Conservation (phyloP, 2,329 filamentous ascomycete genomes). For the Colletotrichum salicis region DNA sequence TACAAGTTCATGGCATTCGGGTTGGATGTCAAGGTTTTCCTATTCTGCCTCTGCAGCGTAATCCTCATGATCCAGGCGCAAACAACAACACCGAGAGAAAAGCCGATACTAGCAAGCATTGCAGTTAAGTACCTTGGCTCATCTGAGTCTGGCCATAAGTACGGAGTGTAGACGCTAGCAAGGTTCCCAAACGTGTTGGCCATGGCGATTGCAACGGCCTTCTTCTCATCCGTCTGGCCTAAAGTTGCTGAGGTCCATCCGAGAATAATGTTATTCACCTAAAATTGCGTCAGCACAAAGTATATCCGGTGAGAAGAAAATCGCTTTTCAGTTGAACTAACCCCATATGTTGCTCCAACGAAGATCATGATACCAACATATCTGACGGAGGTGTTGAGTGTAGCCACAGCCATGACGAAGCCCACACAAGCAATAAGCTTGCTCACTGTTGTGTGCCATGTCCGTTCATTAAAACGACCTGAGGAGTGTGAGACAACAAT, state of each 20-base stretch:
- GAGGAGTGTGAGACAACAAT: slow-evolving; percentile 53
- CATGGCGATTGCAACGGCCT: slow-evolving; percentile 52
- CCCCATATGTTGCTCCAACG: slow-evolving; percentile 48
- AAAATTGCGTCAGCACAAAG: slow-evolving; percentile 36
- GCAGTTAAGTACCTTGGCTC: slow-evolving; percentile 35
- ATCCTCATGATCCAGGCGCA: slow-evolving; percentile 50
- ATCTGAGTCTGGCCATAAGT: slow-evolving; percentile 28
- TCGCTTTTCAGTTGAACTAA: slow-evolving; percentile 54
- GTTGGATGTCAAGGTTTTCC: slow-evolving; percentile 41
- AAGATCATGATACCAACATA: slow-evolving; percentile 48
- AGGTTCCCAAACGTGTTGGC: slow-evolving; percentile 31
- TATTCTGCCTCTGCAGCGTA: slow-evolving; percentile 48
- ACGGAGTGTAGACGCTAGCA: slow-evolving; percentile 33
- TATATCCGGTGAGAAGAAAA: background rate
- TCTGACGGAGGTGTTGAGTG: slow-evolving; percentile 26
- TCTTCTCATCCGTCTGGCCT: slow-evolving; percentile 60
- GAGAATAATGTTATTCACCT: slow-evolving; percentile 53
- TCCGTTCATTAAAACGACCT: slow-evolving; percentile 57
- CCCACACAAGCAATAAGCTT: slow-evolving; percentile 52
- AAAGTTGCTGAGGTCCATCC: slow-evolving; percentile 53
- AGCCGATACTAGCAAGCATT: slow-evolving; percentile 39
- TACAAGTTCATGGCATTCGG: slow-evolving; percentile 42
- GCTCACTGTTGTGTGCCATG: slow-evolving; percentile 57
- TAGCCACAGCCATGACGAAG: slow-evolving; percentile 39
- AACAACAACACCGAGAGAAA: slow-evolving; percentile 46